phyloP scores from a whole-genome alignment of 176 grass and related monocot genomes.

The Aegilops speltoides region DNA sequence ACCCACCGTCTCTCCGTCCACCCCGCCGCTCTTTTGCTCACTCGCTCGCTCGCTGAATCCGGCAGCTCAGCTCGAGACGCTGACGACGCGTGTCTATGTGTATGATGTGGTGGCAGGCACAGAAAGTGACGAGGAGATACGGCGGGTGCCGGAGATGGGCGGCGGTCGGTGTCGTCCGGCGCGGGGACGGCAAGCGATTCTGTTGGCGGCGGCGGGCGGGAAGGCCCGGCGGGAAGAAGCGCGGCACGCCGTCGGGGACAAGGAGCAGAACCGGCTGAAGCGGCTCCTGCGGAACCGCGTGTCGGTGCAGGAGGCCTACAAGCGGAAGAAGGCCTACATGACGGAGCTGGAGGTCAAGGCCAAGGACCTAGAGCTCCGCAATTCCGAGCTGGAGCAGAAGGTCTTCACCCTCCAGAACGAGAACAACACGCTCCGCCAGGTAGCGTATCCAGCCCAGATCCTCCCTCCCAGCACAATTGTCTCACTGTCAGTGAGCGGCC shows the following conservation, averaged over 20 bases:
- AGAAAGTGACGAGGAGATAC: constrained; percentile 98
- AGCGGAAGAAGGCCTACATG: constrained; percentile 97
- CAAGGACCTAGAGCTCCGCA: constrained; percentile 76
- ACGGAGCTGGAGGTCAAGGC: constrained; percentile 76
- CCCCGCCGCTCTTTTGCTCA: not conserved
- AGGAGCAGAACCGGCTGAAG: constrained; percentile 98
- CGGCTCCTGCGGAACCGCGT: constrained; percentile 92
- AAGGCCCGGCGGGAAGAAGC: constrained; percentile 45
- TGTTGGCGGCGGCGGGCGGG: constrained; percentile 24
- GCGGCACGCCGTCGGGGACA: constrained; percentile 79
- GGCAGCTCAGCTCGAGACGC: not conserved
- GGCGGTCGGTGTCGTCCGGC: constrained; percentile 68
- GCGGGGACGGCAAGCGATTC: constrained; percentile 48
- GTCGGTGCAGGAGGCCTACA: constrained; percentile 86
- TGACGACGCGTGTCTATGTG: not conserved
- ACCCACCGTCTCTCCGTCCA: not conserved
- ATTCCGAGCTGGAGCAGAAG: constrained; percentile 85
- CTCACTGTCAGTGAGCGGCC: not conserved
- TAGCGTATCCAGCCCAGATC: not conserved
- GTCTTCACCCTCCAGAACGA: constrained; percentile 94
- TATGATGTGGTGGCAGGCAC: constrained; percentile 21
- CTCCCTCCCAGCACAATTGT: too few relatives aligned
- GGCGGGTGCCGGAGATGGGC: constrained; percentile 90
- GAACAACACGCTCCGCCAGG: constrained; percentile 93
- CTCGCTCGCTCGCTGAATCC: not conserved